phyloP scores from a whole-genome alignment of 768 basidiomycete genomes.

The Tubosaeta sp. region DNA sequence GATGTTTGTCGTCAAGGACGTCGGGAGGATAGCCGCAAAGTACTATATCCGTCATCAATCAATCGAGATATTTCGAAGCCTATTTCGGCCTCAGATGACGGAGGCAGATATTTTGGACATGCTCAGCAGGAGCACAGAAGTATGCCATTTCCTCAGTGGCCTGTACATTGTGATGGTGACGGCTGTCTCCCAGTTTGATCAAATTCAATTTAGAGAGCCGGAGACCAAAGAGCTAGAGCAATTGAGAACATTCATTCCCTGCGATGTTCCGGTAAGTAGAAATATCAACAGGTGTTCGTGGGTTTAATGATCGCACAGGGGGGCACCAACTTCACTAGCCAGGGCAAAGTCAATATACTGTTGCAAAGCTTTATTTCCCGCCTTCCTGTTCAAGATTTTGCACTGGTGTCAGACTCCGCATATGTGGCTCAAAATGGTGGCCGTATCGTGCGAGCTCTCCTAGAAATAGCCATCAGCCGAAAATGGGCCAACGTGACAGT shows the following conservation, averaged over 20 bases:
- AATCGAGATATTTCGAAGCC: slow-evolving; percentile 80
- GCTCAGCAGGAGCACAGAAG: slow-evolving; percentile 90
- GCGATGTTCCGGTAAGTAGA: slow-evolving; percentile 66
- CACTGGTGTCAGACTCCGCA: slow-evolving; percentile 89
- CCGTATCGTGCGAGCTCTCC: slow-evolving; percentile 88
- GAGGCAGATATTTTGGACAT: slow-evolving; percentile 89
- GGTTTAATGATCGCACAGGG: slow-evolving; percentile 40
- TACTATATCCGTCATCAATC: slow-evolving; percentile 89
- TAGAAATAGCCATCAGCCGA: slow-evolving; percentile 90
- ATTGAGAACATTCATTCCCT: slow-evolving; percentile 67
- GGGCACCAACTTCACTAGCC: slow-evolving; percentile 51
- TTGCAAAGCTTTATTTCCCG: slow-evolving; percentile 87
- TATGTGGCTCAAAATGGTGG: slow-evolving; percentile 95
- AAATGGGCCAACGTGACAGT: slow-evolving; percentile 85
- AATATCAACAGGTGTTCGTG: neutral
- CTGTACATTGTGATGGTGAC: neutral
- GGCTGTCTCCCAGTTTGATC: slow-evolving; percentile 64
- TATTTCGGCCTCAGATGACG: slow-evolving; percentile 78
- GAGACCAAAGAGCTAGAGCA: slow-evolving; percentile 79
- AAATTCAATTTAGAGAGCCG: slow-evolving; percentile 89
- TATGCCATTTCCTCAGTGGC: slow-evolving; percentile 27
- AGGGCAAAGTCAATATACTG: slow-evolving; percentile 92
- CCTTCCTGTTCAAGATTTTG: slow-evolving; percentile 85
- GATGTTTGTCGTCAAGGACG: slow-evolving; percentile 72
- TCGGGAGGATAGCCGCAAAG: slow-evolving; percentile 94